Evolutionary conservation across 495 filamentous ascomycete species (phyloP).

Genomic region (Hypoxylon fuscum): DNA sequence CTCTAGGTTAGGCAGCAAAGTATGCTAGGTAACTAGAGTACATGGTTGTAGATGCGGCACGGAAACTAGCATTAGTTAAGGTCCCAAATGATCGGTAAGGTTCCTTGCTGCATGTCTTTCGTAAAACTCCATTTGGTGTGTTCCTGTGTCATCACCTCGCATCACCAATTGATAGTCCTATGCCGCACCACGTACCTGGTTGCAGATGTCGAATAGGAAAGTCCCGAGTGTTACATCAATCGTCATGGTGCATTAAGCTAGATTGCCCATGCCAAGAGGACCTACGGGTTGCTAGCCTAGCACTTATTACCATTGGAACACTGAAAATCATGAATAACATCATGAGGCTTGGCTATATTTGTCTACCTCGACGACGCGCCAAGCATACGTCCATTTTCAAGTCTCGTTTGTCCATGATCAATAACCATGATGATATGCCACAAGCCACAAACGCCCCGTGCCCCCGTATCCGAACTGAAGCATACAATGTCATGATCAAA

Average conservation of each 20-base stretch:
- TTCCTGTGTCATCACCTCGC: slow-evolving; percentile 8
- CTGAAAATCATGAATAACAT: slow-evolving; percentile 12
- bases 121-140: slow-evolving; percentile 2
- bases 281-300: neutral
- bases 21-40: neutral
- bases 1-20: too few species aligned
- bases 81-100: slow-evolving; percentile 29
- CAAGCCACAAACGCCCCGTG: slow-evolving; percentile 22
- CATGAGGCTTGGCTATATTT: slow-evolving; percentile 22
- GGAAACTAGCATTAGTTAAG: slow-evolving; percentile 28
- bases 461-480: slow-evolving; percentile 13
- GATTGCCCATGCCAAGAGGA: neutral
- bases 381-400: slow-evolving; percentile 9
- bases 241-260: slow-evolving; percentile 30
- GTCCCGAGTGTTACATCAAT: slow-evolving; percentile 3
- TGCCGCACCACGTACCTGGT: neutral
- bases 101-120: slow-evolving; percentile 27
- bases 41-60: slow-evolving; percentile 14
- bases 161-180: slow-evolving; percentile 2
- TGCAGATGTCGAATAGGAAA: slow-evolving; percentile 8
- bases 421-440: slow-evolving; percentile 15
- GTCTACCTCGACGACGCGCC: slow-evolving; percentile 7
- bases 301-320: neutral
- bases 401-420: slow-evolving; percentile 17
- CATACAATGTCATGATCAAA: slow-evolving; percentile 25